Percentiles rank a stretch among this genome's conserved stretches.
Conservation (phyloP, 305 asterid species). For the Solanum hybrid region DNA sequence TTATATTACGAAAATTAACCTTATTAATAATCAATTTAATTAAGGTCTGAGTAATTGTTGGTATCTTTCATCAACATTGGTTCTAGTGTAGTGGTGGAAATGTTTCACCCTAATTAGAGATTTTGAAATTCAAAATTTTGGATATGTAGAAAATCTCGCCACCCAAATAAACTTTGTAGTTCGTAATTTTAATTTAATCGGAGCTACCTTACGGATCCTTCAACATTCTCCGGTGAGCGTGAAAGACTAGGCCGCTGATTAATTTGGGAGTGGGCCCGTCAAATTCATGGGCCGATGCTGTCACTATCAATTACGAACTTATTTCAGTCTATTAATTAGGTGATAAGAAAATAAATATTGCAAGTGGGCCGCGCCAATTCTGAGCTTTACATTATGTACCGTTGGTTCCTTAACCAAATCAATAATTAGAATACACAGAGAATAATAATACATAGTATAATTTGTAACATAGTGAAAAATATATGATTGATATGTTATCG, state of each 20-base stretch:
- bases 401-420: constrained; percentile 4
- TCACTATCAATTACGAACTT: constrained; percentile 7
- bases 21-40: neutral
- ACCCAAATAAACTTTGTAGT: too few relatives aligned
- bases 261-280: neutral
- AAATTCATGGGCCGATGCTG: constrained; percentile 10
- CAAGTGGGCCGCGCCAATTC: constrained; percentile 12
- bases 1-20: neutral
- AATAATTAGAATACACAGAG: neutral
- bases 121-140: too few relatives aligned
- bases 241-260: neutral
- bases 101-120: too few relatives aligned
- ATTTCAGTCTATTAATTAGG: neutral
- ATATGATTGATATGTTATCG: neutral
- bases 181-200: too few relatives aligned
- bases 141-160: too few relatives aligned
- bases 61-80: neutral
- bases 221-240: neutral
- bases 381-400: constrained; percentile 16
- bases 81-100: too few relatives aligned
- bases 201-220: neutral
- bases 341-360: neutral
- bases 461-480: neutral
- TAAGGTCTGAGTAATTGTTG: neutral
- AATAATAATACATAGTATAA: neutral